phyloP scores from a whole-genome alignment of 352 stramenopile species.

The Globisporangium nagaii region DNA sequence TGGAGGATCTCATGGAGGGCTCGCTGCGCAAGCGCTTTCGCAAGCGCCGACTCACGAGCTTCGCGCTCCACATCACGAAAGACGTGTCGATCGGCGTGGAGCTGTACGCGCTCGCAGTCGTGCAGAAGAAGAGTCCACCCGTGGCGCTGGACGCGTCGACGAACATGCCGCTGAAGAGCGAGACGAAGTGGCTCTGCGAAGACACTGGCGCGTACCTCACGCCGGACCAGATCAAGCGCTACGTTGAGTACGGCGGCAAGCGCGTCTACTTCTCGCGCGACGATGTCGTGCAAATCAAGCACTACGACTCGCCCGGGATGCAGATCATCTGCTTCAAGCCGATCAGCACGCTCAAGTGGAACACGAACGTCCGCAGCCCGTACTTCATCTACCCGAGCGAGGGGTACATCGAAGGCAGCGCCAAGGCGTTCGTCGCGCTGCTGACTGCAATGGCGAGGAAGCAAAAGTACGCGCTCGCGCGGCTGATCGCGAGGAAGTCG shows the following conservation, averaged over 20 bases:
- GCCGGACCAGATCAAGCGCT: conserved; percentile 72
- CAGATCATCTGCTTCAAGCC: conserved; percentile 83
- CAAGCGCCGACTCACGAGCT: conserved; percentile 66
- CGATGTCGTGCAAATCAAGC: conserved; percentile 75
- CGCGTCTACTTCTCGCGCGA: conserved; percentile 79
- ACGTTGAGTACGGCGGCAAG: conserved; percentile 66
- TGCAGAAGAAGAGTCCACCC: conserved; percentile 55
- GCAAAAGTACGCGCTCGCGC: conserved; percentile 58
- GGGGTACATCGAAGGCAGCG: conserved; percentile 71
- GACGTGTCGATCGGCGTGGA: conserved; percentile 75
- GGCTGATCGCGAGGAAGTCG: conserved; percentile 67
- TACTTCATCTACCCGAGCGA: conserved; percentile 85
- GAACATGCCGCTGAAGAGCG: conserved; percentile 68
- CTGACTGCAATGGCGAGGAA: conserved; percentile 62
- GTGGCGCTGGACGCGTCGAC: conserved; percentile 63
- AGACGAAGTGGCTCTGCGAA: conserved; percentile 85
- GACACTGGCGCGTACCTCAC: conserved; percentile 70
- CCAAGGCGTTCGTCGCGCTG: conserved; percentile 62
- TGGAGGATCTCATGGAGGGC: conserved; percentile 74
- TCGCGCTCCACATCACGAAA: conserved; percentile 64
- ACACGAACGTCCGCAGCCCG: conserved; percentile 61
- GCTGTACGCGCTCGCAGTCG: conserved; percentile 56
- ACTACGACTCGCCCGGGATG: conserved; percentile 65
- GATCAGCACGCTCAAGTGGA: conserved; percentile 45
- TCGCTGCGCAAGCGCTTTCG: conserved; percentile 77